Conservation (phyloP, 169 alveolate species). For the Plasmodium vivax region DNA sequence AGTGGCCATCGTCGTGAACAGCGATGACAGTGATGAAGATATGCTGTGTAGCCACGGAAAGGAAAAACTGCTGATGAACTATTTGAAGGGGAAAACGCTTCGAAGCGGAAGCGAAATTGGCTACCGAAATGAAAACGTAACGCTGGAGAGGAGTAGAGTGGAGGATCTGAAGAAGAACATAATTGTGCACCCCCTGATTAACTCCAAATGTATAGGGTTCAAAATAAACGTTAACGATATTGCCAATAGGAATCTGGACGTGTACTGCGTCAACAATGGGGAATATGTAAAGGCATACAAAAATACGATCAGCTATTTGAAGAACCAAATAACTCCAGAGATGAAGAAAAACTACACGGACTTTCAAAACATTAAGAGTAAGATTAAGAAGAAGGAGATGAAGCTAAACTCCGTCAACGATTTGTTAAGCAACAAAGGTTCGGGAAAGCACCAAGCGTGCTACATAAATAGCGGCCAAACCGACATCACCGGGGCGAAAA, state of each 20-base stretch:
- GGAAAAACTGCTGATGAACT: conserved; percentile 26
- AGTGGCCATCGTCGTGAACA: conserved; percentile 38
- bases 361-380: conserved; percentile 1
- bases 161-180: conserved; percentile 19
- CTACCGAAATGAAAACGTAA: neutral
- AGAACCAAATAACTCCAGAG: conserved; percentile 28
- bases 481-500: neutral
- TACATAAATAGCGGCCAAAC: conserved; percentile 30
- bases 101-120: neutral
- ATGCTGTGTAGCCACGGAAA: conserved; percentile 21
- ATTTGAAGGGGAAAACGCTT: conserved; percentile 34
- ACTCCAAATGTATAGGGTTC: conserved; percentile 63
- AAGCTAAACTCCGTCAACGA: neutral
- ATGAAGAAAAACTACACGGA: conserved; percentile 25
- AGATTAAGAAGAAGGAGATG: neutral
- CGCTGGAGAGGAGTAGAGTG: conserved; percentile 28
- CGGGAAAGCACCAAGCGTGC: neutral
- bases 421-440: neutral
- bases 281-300: conserved; percentile 68
- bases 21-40: conserved; percentile 75
- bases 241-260: conserved; percentile 47
- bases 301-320: conserved; percentile 50
- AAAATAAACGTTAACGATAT: conserved; percentile 53
- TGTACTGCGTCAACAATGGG: conserved; percentile 53
- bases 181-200: conserved; percentile 65